These are phyloP conservation scores for Tuber borchii DNA, from an alignment of 495 filamentous ascomycete species.

Conservation along the genomic window DNA sequence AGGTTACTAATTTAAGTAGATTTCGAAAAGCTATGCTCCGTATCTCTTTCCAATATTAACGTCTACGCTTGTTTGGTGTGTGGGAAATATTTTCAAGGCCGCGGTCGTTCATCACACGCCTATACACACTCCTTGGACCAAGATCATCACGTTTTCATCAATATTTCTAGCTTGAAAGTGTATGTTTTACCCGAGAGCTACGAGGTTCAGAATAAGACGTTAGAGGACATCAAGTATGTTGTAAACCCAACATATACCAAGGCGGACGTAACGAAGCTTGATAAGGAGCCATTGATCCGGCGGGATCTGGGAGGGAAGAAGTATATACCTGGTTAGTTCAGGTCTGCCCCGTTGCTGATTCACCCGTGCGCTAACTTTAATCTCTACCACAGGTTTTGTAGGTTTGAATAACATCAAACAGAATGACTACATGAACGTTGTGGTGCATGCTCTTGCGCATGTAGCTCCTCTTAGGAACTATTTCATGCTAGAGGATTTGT, in stretches of 20 bases:
- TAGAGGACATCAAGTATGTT: conserved; percentile 98
- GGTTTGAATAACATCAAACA: conserved; percentile 99
- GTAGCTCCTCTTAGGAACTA: conserved; percentile 85
- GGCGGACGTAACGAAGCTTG: conserved; percentile 69
- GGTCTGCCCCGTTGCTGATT: not conserved
- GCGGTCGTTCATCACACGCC: conserved; percentile 87
- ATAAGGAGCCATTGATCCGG: conserved; percentile 65
- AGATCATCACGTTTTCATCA: conserved; percentile 94
- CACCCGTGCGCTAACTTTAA: conserved; percentile 8
- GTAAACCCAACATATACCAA: conserved; percentile 83
- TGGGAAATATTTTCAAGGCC: conserved; percentile 93
- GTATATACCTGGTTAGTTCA: conserved; percentile 65
- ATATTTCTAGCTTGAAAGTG: conserved; percentile 89
- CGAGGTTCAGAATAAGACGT: conserved; percentile 87
- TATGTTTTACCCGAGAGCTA: conserved; percentile 97
- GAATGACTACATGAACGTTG: conserved; percentile 96
- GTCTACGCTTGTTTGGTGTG: conserved; percentile 97
- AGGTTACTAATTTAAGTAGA: conserved; percentile 60
- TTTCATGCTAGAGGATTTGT: conserved; percentile 77
- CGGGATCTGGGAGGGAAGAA: conserved; percentile 74
- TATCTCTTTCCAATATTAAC: conserved; percentile 94
- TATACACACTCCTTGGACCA: conserved; percentile 97
- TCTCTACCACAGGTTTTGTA: conserved; percentile 61
- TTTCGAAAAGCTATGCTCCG: conserved; percentile 95
- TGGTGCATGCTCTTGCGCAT: conserved; percentile 89